Base-by-base conservation (phyloP, 352 stramenopile species). In the Phytophthora quininea region DNA sequence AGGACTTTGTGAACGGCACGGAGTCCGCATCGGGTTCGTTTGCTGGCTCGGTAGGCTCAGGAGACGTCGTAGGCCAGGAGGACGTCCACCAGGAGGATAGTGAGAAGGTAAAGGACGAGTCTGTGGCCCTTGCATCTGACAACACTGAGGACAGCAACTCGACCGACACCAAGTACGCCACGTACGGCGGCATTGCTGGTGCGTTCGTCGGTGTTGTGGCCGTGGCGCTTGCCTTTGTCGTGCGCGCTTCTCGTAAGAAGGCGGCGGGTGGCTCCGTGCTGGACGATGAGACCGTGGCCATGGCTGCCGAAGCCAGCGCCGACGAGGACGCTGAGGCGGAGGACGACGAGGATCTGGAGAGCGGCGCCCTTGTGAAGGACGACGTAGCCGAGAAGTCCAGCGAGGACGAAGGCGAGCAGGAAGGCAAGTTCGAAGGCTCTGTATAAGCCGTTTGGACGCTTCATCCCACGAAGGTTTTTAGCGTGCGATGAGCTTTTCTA, bases 341-440 rank as follows among this genome's bases (percentile, higher is more conserved):
- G 4, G 75, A 82, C 14, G 62, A 32, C 10, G 75, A 82, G 9
- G 62, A 32, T 9, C 50, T 83, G 15, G 74, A 86, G 51, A 55
- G 33, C 2, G 73, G 73, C 10, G 73, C 58, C 10, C 59, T 71
- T 0, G 60, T 67, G 43, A 77, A 79, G 58, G 72, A 73, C 6
- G 61, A 62, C 38, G 51, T 10, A 24, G 40, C 48, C 7, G 63
- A 66, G 29, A 67, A 67, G 45, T 60, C 73, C 24, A 37, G 63
- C 10, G 58, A 63, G 19, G 65, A 73, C 6, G 46, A 75, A 24
- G 71, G 72, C 7, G 69, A 56, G 42, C 71, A 77, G 38, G 61
- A 65, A 48, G 78, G 78, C 71, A 84, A 80, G 63, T 87, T 87
- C 31, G 73, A 83, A 30, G 78, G 78, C 49, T 77, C 78, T 14